Evolutionary conservation across 1,284 basidiomycete genomes (phyloP).

Genomic region (Salmacisia buchloeana): DNA sequence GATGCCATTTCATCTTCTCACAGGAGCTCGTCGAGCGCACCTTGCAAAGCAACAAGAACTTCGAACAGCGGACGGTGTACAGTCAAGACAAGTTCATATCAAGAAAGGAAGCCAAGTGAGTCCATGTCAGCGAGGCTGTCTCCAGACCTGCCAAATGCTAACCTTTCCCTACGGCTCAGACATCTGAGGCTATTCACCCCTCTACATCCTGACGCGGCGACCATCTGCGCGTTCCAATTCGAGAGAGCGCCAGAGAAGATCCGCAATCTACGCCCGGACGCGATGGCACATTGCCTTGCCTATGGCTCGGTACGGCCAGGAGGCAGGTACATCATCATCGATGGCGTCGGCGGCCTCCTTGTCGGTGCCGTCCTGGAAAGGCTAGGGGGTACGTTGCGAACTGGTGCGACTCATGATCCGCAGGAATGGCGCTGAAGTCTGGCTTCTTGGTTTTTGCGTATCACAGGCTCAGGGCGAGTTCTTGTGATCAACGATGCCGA

Average conservation of each 20-base stretch:
- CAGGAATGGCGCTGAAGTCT: neutral
- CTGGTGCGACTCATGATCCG: neutral
- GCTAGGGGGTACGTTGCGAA: slow-evolving; percentile 60
- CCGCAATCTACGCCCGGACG: slow-evolving; percentile 78
- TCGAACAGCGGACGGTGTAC: slow-evolving; percentile 41
- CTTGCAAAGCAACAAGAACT: slow-evolving; percentile 32
- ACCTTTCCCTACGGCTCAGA: slow-evolving; percentile 53
- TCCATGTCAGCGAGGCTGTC: neutral
- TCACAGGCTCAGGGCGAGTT: slow-evolving; percentile 69
- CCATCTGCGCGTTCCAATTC: slow-evolving; percentile 85
- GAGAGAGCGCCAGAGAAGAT: slow-evolving; percentile 61
- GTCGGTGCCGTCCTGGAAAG: slow-evolving; percentile 73
- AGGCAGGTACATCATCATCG: slow-evolving; percentile 79
- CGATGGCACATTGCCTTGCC: slow-evolving; percentile 79
- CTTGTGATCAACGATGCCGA: slow-evolving; percentile 84
- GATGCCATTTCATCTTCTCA: neutral
- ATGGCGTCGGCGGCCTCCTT: slow-evolving; percentile 80
- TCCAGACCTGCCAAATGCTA: neutral
- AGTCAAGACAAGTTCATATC: slow-evolving; percentile 46
- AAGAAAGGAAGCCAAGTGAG: slow-evolving; percentile 43
- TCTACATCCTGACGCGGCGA: slow-evolving; percentile 78
- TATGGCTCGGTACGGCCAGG: slow-evolving; percentile 78
- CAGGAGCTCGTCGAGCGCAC: slow-evolving; percentile 43
- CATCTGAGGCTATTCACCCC: slow-evolving; percentile 84
- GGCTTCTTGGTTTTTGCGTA: slow-evolving; percentile 7